A percentile compares a stretch with the other conserved stretches of the same genome.
These are phyloP conservation scores for Fusarium haematococcum DNA, from an alignment of 2,329 filamentous ascomycete species.

Conservation along the genomic window DNA sequence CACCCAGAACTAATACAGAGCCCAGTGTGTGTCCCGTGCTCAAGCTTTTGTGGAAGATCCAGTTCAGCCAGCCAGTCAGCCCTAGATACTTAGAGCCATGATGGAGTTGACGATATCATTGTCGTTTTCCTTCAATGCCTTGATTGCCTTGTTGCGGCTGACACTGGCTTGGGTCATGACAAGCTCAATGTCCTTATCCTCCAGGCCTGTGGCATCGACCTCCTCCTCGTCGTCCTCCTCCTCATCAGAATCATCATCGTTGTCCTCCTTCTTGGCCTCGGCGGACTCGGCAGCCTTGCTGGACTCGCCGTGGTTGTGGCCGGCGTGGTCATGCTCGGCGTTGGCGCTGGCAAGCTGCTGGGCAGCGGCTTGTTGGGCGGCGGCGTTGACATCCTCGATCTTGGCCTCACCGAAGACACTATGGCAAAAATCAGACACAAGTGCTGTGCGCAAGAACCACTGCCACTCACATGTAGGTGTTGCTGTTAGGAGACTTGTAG, in stretches of 20 bases:
- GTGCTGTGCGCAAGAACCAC: neutral
- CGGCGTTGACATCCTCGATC: conserved; percentile 99
- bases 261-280: conserved; percentile 80
- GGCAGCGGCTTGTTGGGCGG: conserved; percentile 94
- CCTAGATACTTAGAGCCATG: conserved; percentile 92
- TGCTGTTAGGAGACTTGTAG: conserved; percentile 99
- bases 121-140: conserved; percentile 98
- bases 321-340: conserved; percentile 74
- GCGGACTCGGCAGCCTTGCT: conserved; percentile 71
- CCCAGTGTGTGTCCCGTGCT: conserved; percentile 42
- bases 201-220: conserved; percentile 92
- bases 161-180: conserved; percentile 99
- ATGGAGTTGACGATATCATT: conserved; percentile 99
- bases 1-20: conserved; percentile 47
- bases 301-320: conserved; percentile 78
- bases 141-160: conserved; percentile 97
- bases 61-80: conserved; percentile 35
- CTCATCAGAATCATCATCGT: conserved; percentile 81
- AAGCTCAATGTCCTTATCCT: conserved; percentile 99
- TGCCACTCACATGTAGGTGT: conserved; percentile 95
- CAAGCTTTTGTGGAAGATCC: conserved; percentile 41
- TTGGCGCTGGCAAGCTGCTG: conserved; percentile 88
- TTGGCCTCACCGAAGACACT: conserved; percentile 99
- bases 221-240: conserved; percentile 97
- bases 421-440: conserved; percentile 18